Percentiles rank a stretch among this genome's conserved stretches.
Conservation (phyloP, 2,329 filamentous ascomycete species). For the Colletotrichum cordylinicola region DNA sequence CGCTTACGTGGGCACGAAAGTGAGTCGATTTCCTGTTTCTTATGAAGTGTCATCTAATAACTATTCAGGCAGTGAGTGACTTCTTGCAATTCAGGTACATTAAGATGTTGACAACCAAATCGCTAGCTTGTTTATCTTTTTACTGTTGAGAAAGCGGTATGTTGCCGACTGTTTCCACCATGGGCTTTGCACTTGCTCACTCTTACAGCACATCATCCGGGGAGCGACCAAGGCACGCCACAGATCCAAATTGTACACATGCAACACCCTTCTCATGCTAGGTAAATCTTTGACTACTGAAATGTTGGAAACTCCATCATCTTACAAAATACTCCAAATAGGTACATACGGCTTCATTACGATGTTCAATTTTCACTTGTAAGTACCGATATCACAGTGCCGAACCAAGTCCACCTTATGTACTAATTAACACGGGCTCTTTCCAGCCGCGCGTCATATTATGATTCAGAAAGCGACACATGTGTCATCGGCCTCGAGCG, state of each 20-base stretch:
- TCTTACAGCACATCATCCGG: background rate
- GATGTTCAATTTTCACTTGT: background rate
- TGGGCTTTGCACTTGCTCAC: background rate
- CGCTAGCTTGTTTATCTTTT: background rate
- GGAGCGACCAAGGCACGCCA: background rate
- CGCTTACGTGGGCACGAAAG: background rate
- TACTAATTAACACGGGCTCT: background rate
- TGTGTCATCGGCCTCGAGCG: background rate
- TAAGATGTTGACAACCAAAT: background rate
- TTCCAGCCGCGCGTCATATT: background rate
- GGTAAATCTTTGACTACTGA: background rate
- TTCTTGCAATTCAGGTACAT: too few relatives aligned
- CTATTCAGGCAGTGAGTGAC: background rate
- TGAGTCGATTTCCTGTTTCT: background rate
- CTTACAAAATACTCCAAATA: background rate
- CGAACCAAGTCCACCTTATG: background rate
- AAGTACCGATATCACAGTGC: background rate
- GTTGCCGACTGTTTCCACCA: background rate
- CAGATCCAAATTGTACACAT: background rate
- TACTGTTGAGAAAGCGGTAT: constrained; percentile 2
- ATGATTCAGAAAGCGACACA: background rate
- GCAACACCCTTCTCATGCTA: background rate
- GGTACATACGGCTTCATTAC: background rate
- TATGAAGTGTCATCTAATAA: background rate
- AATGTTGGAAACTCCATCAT: background rate